Percentiles rank a stretch among this genome's conserved stretches.
These are phyloP conservation scores for Pseudogymnoascus sp. DNA, from an alignment of 2,329 filamentous ascomycete genomes.

Conservation along the genomic window DNA sequence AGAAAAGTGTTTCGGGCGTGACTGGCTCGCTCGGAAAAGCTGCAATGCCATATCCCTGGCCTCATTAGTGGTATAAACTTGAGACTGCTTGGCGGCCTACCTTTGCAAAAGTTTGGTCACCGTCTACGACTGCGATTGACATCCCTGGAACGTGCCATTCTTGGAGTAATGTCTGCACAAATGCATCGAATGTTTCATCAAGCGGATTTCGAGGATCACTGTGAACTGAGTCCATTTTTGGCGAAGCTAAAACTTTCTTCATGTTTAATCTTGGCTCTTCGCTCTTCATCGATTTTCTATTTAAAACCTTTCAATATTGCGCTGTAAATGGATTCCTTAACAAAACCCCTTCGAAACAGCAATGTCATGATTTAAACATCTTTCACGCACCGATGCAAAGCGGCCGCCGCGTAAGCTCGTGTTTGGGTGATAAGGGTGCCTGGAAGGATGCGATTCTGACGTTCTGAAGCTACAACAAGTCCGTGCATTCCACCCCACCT, in stretches of 20 bases:
- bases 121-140: conserved; percentile 41
- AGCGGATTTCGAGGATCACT: conserved; percentile 14
- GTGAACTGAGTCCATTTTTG: neutral
- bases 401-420: neutral
- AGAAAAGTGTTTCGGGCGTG: conserved; percentile 45
- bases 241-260: neutral
- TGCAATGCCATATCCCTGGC: conserved; percentile 34
- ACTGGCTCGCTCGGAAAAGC: conserved; percentile 32
- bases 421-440: neutral
- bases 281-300: neutral
- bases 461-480: neutral
- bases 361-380: neutral
- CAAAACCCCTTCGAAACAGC: neutral
- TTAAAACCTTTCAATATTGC: neutral
- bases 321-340: neutral
- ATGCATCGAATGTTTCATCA: conserved; percentile 16
- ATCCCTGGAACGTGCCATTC: conserved; percentile 43
- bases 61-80: neutral
- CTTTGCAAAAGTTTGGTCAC: conserved; percentile 34
- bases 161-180: conserved; percentile 28
- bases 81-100: conserved; percentile 23
- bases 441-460: neutral
- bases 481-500: neutral
- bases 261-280: neutral
- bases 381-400: neutral